phyloP scores from a whole-genome alignment of 2,329 filamentous ascomycete genomes.

The Alternaria arborescens region DNA sequence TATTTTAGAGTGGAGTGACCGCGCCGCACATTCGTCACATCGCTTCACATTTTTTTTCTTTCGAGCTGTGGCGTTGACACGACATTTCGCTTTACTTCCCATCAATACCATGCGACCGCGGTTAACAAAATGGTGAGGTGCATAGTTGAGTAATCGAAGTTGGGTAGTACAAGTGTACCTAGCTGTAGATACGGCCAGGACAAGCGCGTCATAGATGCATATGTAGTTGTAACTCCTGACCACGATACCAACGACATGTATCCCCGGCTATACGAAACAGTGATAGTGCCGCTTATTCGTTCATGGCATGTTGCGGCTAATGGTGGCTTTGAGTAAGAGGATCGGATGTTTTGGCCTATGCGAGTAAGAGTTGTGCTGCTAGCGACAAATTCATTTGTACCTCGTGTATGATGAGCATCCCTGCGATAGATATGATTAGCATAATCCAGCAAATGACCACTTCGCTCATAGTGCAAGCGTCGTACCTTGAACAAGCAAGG shows the following conservation, averaged over 20 bases:
- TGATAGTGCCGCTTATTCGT: conserved; percentile 26
- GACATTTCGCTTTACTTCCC: not conserved
- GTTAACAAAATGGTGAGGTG: not conserved
- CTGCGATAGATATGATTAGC: conserved; percentile 25
- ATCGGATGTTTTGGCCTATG: conserved; percentile 35
- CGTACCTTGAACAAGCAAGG: conserved; percentile 40
- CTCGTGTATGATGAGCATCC: conserved; percentile 7
- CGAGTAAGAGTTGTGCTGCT: conserved; percentile 25
- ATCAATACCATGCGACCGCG: not conserved
- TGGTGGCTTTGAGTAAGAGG: conserved; percentile 18
- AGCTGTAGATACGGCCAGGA: conserved; percentile 9
- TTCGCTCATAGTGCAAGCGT: conserved; percentile 28
- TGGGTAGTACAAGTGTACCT: conserved; percentile 2
- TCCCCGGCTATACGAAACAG: conserved; percentile 18
- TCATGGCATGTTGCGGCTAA: conserved; percentile 27
- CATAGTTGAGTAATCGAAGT: conserved; percentile 1
- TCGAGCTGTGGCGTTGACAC: not conserved
- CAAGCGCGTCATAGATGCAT: conserved; percentile 37
- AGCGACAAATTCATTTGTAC: conserved; percentile 26
- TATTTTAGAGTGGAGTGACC: conserved; percentile 21
- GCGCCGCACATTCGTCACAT: conserved; percentile 17
- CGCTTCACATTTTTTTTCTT: conserved; percentile 6
- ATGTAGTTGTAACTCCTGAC: conserved; percentile 21
- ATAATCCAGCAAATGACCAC: conserved; percentile 34
- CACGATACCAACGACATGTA: conserved; percentile 6